A percentile compares a stretch with the other conserved stretches of the same genome.
Evolutionary conservation across 805 yeast species (phyloP).

Genomic region (Candida broadrunensis): DNA sequence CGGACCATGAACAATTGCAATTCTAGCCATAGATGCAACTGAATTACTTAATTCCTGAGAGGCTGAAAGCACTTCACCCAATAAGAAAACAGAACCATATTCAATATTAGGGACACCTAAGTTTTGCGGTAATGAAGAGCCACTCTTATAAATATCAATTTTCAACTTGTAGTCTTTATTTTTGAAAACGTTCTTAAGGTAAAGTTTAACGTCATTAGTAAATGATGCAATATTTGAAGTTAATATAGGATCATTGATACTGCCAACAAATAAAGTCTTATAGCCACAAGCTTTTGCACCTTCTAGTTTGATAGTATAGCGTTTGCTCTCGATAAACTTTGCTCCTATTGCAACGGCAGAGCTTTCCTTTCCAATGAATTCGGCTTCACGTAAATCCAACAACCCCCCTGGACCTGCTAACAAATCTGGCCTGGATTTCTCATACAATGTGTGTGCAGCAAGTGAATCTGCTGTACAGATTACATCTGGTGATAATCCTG

Average conservation of each 20-base stretch:
- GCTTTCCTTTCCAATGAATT: not conserved
- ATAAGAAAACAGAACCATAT: not conserved
- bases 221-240: not conserved
- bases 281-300: not conserved
- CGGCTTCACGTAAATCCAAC: not conserved
- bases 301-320: not conserved
- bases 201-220: not conserved
- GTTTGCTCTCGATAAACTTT: not conserved
- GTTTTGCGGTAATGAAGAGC: not conserved
- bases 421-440: not conserved
- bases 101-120: not conserved
- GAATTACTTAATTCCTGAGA: not conserved
- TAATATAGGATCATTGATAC: not conserved
- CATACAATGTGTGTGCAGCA: not conserved
- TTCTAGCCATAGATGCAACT: not conserved
- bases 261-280: not conserved
- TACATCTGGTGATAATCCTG: not conserved
- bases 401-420: not conserved
- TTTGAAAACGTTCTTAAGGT: not conserved
- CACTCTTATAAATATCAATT: not conserved
- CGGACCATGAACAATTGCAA: not conserved
- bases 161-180: not conserved
- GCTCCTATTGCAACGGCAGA: not conserved
- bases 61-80: not conserved
- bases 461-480: not conserved